Evolutionary conservation across 2,329 filamentous ascomycete species (phyloP), one percentile per base, ranked within the genome.

Genomic region (Cordyceps cicadae): DNA sequence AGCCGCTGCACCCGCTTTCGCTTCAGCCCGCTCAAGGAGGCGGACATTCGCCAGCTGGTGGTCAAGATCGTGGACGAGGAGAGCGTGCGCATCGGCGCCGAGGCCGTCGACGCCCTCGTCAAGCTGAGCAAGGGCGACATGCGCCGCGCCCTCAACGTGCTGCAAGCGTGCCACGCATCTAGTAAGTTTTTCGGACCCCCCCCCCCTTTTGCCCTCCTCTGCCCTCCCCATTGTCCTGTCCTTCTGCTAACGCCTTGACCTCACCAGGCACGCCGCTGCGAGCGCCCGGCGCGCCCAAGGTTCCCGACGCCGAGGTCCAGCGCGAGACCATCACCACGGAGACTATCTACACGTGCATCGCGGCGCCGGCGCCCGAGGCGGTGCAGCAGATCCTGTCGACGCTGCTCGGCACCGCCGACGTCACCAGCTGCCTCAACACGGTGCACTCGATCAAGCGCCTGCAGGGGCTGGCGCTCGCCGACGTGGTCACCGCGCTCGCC

Each of bases 301-400:
- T 83, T 5, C 79, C 80, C 63, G 78, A 88, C 64, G 79, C 83
- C 74, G 81, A 87, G 59, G 85, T 92, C 32, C 80, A 87, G 60
- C 83, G 91, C 46, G 93, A 97, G 34, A 80, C 67, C 62, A 84
- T 90, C 66, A 96, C 97, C 66, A 96, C 89, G 41, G 89, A 96
- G 71, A 91, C 90, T 8, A 97, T 99, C 70, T 99, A 97, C 79
- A 92, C 92, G 74, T 99, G 94, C 74, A 96, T 99, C 70, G 94
- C 94, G 9, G 93, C 93, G 1, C 94, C 94, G 4, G 92, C 95
- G 66, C 94, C 94, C 0, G 85, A 87, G 26, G 93, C 96, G 68
- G 91, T 97, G 69, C 82, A 84, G 65, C 85, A 89, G 67, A 97
- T 99, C 59, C 81, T 92, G 66, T 83, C 88, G 65, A 96, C 91